Conservation (phyloP, 2,329 filamentous ascomycete species). For the Cladophialophora bantiana region DNA sequence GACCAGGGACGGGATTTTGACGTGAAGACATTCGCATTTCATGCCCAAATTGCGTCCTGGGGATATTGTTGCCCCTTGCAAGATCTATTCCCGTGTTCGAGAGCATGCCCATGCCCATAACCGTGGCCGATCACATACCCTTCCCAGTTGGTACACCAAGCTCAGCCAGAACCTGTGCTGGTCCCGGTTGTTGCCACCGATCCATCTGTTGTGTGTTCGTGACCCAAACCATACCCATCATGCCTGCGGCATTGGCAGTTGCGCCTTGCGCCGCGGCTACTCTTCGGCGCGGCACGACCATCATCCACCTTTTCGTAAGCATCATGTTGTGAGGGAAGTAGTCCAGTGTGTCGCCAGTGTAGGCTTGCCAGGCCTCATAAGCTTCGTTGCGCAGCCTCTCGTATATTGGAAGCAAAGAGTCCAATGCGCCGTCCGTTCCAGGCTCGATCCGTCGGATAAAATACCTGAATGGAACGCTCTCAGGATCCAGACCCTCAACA, state of each 20-base stretch:
- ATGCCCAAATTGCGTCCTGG: background rate
- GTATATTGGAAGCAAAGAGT: constrained; percentile 10
- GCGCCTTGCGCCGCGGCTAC: constrained; percentile 1
- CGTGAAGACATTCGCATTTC: background rate
- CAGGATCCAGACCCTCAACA: constrained; percentile 3
- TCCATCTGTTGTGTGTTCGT: constrained; percentile 16
- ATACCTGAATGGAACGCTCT: constrained; percentile 12
- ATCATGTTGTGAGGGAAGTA: constrained; percentile 24
- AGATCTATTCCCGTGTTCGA: background rate
- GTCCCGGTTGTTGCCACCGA: constrained; percentile 10
- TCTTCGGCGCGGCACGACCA: constrained; percentile 16
- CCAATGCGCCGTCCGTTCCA: background rate
- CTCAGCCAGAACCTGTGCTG: constrained; percentile 12
- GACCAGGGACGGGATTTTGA: constrained; percentile 50
- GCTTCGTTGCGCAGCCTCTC: constrained; percentile 5
- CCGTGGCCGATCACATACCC: background rate
- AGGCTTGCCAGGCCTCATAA: constrained; percentile 10
- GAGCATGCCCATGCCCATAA: background rate
- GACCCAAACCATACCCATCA: constrained; percentile 26
- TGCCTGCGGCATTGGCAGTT: constrained; percentile 24
- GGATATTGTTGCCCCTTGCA: background rate
- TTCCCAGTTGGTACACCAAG: constrained; percentile 9
- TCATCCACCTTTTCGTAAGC: constrained; percentile 22
- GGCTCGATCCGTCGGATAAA: constrained; percentile 12
- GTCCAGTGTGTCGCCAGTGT: background rate